Conservation (phyloP, 805 yeast species). For the Metschnikowia lunata region DNA sequence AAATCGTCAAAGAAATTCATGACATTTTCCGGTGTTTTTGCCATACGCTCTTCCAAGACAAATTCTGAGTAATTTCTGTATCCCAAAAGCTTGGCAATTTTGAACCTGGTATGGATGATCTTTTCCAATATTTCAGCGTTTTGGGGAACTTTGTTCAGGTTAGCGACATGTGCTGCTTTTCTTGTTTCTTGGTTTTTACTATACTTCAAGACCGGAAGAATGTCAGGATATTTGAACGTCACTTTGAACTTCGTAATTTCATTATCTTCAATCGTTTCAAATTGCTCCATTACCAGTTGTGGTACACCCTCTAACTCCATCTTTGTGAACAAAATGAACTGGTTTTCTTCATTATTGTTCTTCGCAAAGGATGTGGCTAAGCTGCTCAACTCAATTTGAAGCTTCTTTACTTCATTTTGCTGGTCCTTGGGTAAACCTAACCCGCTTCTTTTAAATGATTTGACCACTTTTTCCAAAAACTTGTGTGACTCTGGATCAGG, state of each 20-base stretch:
- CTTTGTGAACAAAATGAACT: constrained; percentile 51
- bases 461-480: constrained; percentile 52
- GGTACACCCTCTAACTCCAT: constrained; percentile 77
- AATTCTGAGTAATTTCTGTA: constrained; percentile 66
- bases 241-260: constrained; percentile 49
- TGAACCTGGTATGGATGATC: constrained; percentile 57
- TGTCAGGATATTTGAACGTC: constrained; percentile 79
- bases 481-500: constrained; percentile 51
- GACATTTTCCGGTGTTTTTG: constrained; percentile 61
- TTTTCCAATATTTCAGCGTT: constrained; percentile 59
- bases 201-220: constrained; percentile 71
- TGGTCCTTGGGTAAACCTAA: constrained; percentile 53
- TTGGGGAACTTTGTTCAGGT: constrained; percentile 57
- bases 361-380: constrained; percentile 55
- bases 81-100: constrained; percentile 61
- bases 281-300: constrained; percentile 53
- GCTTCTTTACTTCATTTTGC: constrained; percentile 51
- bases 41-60: constrained; percentile 76
- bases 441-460: constrained; percentile 63
- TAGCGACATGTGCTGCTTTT: constrained; percentile 58
- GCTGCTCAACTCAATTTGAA: constrained; percentile 57
- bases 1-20: constrained; percentile 59
- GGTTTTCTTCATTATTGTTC: constrained; percentile 70
- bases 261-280: constrained; percentile 43
- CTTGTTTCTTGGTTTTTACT: constrained; percentile 64